Percentiles rank a stretch among this genome's conserved stretches.
Evolutionary conservation across 345 rosid species (phyloP).

Genomic region (Pistacia atlantica): DNA sequence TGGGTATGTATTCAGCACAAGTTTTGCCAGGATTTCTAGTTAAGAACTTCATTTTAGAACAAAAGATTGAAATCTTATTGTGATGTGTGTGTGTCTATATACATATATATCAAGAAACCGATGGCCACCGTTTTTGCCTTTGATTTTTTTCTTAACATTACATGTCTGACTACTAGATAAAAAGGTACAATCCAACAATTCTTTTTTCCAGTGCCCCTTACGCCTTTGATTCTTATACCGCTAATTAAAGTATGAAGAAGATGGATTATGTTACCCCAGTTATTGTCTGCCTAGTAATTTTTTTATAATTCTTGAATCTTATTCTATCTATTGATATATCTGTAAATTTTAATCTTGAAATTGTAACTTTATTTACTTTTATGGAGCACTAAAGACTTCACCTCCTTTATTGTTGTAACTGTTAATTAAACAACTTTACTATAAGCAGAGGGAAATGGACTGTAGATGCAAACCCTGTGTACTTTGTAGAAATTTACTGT

Average conservation of each 20-base stretch:
- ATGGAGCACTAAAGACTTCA: neutral
- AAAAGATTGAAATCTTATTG: neutral
- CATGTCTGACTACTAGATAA: neutral
- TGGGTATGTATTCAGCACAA: no score
- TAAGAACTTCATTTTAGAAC: no score
- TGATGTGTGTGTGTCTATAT: neutral
- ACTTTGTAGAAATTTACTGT: neutral
- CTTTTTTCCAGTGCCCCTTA: neutral
- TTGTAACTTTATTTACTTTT: neutral
- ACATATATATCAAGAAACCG: neutral
- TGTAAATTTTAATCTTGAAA: neutral
- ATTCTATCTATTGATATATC: neutral
- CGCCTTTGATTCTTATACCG: neutral
- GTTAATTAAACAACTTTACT: neutral
- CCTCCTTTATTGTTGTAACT: neutral
- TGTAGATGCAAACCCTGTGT: neutral
- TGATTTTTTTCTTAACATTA: neutral
- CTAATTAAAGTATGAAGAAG: neutral
- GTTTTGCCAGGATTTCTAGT: no score
- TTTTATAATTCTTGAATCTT: neutral
- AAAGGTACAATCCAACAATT: neutral
- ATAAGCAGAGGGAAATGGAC: neutral
- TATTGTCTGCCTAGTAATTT: neutral
- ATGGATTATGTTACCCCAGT: neutral
- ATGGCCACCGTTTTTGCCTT: neutral